Evolutionary conservation across 164 flowering plant species (phyloP), one percentile per base, ranked within the genome.

Genomic region (Santalum album): DNA sequence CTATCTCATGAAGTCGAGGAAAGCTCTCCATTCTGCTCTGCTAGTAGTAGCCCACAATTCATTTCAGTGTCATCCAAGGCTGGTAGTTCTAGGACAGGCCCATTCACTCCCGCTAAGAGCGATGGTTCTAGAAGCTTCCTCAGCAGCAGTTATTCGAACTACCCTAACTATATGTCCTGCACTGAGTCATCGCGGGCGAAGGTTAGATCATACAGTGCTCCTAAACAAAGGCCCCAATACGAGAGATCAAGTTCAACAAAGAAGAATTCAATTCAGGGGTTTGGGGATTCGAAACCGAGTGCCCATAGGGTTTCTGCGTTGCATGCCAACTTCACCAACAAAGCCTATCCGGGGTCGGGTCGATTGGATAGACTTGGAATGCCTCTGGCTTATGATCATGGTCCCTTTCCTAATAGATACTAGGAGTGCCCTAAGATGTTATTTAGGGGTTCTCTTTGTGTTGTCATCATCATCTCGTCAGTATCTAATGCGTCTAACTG

Each of bases 261-360:
- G 60, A 38, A 16, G 42, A 38, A 14, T 14, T 38, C 42, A 12
- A 3, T 38, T 38, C 12, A 38, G 9, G 42, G 42, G 2, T 68
- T 62, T 39, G 76, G 69, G 1, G 89, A 86, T 18, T 45, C 67
- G 3, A 74, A 65, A 55, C 59, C 64, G 18, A 67, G 53, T 52
- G 32, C 67, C 12, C 84, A 79, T 46, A 68, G 58, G 49, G 60
- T 39, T 12, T 70, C 80, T 0, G 44, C 64, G 1, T 62, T 75
- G 67, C 83, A 76, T 5, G 56, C 85, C 1, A 84, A 58, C 60
- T 82, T 84, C 51, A 39, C 75, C 0, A 76, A 42, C 73, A 83
- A 80, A 66, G 90, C 80, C 0, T 87, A 84, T 34, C 88, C 86
- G 0, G 95, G 95, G 4, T 87, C 95, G 0, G 96, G 96, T 22